Percentiles rank a stretch among this genome's conserved stretches.
phyloP scores from a whole-genome alignment of 208 protist species.

The Trichomonas gallinae region DNA sequence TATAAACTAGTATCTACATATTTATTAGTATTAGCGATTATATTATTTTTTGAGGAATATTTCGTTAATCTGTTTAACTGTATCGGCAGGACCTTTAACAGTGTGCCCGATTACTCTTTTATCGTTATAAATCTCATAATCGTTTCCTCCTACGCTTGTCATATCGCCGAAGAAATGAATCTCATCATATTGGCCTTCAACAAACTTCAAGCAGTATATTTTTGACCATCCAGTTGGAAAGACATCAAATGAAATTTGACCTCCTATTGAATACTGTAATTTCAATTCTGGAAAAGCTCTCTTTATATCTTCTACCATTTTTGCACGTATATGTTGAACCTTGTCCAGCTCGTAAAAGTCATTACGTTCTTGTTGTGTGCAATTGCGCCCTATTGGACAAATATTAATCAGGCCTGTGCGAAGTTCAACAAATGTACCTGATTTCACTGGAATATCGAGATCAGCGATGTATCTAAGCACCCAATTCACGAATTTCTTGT shows the following conservation, averaged over 20 bases:
- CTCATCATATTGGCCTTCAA: conserved; percentile 69
- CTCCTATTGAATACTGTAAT: conserved; percentile 87
- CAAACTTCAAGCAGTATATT: conserved; percentile 80
- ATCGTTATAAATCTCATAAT: conserved; percentile 94
- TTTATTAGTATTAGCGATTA: no score
- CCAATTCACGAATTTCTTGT: conserved; percentile 81
- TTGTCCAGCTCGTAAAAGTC: conserved; percentile 91
- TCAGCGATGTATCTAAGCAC: conserved; percentile 73
- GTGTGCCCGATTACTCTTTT: conserved; percentile 37
- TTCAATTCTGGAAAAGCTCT: conserved; percentile 54
- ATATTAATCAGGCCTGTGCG: conserved; percentile 97
- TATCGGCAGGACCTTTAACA: conserved; percentile 33
- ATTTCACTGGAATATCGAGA: conserved; percentile 87
- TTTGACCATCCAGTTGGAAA: conserved; percentile 99
- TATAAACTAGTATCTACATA: no score
- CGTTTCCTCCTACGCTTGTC: conserved; percentile 90
- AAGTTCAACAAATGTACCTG: conserved; percentile 96
- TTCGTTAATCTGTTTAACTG: not conserved
- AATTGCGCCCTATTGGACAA: conserved; percentile 94
- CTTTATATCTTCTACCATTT: conserved; percentile 68
- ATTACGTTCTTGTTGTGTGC: conserved; percentile 81
- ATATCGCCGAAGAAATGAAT: conserved; percentile 99
- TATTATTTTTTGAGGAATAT: not conserved
- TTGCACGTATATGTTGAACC: conserved; percentile 73
- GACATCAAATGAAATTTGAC: conserved; percentile 96